Base-by-base conservation (phyloP, 164 flowering plant genomes). In the Houttuynia cordata region DNA sequence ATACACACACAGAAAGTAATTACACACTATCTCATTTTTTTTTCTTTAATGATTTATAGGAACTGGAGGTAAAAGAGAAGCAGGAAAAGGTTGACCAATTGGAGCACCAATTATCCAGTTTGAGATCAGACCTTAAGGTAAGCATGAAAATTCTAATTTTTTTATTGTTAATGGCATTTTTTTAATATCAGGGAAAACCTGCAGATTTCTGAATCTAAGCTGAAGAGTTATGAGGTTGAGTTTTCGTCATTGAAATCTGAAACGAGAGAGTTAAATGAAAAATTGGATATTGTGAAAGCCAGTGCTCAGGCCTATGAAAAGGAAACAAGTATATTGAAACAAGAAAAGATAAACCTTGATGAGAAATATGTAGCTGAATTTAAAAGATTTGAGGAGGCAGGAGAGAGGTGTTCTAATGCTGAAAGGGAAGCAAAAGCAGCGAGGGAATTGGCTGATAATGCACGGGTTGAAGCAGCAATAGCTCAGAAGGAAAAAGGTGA, bases 181-280 rank as follows among this genome's bases (percentile, higher is more conserved):
- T 17, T 10, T 45, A 7, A 45, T 10, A 17, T 12, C 49, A 45
- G 17, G 12, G 17, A 12, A 10, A 45, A 12, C 49, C 60, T 62
- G 64, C 84, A 94, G 99, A 91, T 88, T 71, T 93, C 87, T 24
- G 86, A 83, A 68, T 84, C 96, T 24, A 91, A 82, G 71, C 49
- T 87, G 37, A 76, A 69, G 74, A 94, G 73, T 71, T 87, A 79
- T 72, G 85, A 84, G 65, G 51, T 63, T 22, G 95, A 91, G 69
- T 64, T 77, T 56, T 73, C 82, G n/a, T 64, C 81, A 2, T 63
- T 83, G 72, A 87, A 81, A 68, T 61, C 39, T 72, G 83, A 87
- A 72, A 80, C 82, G 59, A 83, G 71, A 67, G 85, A 82, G 56
- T 67, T 88, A 61, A 62, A 20, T 67, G 87, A 85, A 64, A 84